Evolutionary conservation across 306 rosid species (phyloP).

Genomic region (Prunus padus): DNA sequence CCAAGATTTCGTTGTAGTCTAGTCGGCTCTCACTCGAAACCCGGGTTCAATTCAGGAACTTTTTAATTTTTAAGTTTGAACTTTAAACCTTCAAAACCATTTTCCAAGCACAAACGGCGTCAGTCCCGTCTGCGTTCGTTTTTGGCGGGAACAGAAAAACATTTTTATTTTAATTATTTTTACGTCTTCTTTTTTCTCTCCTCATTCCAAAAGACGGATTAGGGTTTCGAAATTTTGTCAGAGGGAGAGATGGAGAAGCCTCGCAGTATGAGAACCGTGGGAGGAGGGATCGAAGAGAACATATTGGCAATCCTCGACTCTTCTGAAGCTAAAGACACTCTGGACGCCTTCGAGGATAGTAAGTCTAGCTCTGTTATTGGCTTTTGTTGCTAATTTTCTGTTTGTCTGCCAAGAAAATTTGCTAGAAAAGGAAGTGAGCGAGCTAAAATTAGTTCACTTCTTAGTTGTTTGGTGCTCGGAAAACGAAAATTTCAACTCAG

Average conservation of each 20-base stretch:
- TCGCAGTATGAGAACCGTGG: slow-evolving; percentile 26
- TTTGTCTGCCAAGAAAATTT: slow-evolving; percentile 13
- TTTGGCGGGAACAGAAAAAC: slow-evolving; percentile 19
- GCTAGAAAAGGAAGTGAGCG: neutral
- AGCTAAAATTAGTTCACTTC: neutral
- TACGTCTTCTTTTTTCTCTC: no score
- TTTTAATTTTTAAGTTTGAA: neutral
- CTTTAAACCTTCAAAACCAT: neutral
- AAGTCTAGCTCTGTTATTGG: neutral
- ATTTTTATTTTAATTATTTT: neutral
- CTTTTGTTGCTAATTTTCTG: neutral
- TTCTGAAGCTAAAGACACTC: slow-evolving; percentile 55
- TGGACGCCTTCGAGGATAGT: slow-evolving; percentile 73
- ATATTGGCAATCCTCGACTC: slow-evolving; percentile 69
- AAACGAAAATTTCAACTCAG: neutral
- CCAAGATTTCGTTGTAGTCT: slow-evolving; percentile 3
- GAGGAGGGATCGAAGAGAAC: slow-evolving; percentile 57
- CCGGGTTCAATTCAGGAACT: slow-evolving; percentile 14
- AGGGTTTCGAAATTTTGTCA: slow-evolving; percentile 12
- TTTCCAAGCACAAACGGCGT: neutral
- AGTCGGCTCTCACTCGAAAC: slow-evolving; percentile 18
- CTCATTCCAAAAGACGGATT: neutral
- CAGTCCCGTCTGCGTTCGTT: no score
- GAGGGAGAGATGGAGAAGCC: slow-evolving; percentile 42
- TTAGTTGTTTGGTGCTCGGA: neutral